These are phyloP conservation scores for Albophoma yamanashiensis DNA, from an alignment of 2,329 filamentous ascomycete genomes.

Conservation along the genomic window DNA sequence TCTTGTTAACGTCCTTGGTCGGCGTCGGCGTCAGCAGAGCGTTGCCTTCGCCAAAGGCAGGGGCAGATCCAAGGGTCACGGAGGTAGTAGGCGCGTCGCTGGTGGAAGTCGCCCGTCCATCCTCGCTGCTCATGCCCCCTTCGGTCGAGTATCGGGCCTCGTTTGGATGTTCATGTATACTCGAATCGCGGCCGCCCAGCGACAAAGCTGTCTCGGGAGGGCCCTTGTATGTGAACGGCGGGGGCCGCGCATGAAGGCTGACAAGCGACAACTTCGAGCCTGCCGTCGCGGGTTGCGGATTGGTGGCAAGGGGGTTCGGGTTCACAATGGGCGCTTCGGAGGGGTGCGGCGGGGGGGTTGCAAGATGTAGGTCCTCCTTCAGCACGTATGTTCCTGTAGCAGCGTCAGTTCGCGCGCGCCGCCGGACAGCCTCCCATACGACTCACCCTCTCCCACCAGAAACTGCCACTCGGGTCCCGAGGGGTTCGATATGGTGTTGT, in stretches of 20 bases:
- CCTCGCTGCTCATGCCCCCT: slow-evolving; percentile 45
- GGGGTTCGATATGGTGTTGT: slow-evolving; percentile 75
- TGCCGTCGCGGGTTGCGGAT: slow-evolving; percentile 67
- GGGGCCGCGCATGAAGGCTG: slow-evolving; percentile 53
- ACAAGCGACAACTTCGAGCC: slow-evolving; percentile 80
- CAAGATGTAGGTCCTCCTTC: slow-evolving; percentile 83
- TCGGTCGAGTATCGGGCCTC: slow-evolving; percentile 52
- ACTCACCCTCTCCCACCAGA: slow-evolving; percentile 77
- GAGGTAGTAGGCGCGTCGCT: slow-evolving; percentile 36
- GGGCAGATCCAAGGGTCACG: slow-evolving; percentile 34
- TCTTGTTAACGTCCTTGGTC: slow-evolving; percentile 66
- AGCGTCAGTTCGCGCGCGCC: not conserved
- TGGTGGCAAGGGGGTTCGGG: slow-evolving; percentile 83
- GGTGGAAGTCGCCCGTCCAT: slow-evolving; percentile 39
- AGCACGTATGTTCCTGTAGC: slow-evolving; percentile 72
- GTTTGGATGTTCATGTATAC: slow-evolving; percentile 51
- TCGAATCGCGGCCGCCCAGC: slow-evolving; percentile 30
- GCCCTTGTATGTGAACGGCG: slow-evolving; percentile 44
- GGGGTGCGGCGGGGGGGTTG: slow-evolving; percentile 89
- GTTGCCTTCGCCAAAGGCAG: slow-evolving; percentile 82
- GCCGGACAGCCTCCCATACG: not conserved
- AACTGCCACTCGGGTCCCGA: slow-evolving; percentile 79
- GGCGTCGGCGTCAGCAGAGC: slow-evolving; percentile 53
- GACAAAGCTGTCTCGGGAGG: slow-evolving; percentile 39
- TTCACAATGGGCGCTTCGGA: slow-evolving; percentile 82